Base-by-base conservation (phyloP, 1,284 basidiomycete genomes). In the Irpex lacteus region DNA sequence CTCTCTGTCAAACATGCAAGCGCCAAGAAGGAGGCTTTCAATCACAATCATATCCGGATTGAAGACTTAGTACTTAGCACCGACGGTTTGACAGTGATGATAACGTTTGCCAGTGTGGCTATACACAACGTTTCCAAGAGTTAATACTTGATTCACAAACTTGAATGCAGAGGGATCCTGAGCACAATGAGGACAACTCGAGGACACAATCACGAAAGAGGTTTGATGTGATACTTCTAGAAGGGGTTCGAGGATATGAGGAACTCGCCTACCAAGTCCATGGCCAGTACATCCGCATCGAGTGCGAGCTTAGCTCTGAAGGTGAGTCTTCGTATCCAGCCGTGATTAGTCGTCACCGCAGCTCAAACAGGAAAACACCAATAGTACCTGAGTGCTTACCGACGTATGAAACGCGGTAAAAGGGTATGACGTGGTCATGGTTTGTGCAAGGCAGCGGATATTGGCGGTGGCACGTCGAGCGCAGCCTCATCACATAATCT, bases 351-450 rank as follows among this genome's bases (percentile, higher is more conserved):
- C 32, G 54, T 56, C 34, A 56, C 32, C 54, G 18, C 13, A 56
- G 7, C 54, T 56, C 32, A 47, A 15, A 56, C 8, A 37, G 8
- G 4, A 19, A 32, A 56, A 54, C 63, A 34, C 63, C 52, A 65
- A 60, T 64, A 26, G 4, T 32, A 56, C 63, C 63, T 65, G 63
- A 50, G 18, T 36, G 32, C 60, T 61, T 26, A 55, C 55, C 58
- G 26, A 59, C 8, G 49, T 32, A 56, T 65, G 63, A 65, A 65
- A 65, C 63, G 63, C 60, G 63, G 63, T 40, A n/a, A 47, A 54
- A 65, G 62, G 36, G 47, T 11, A 37, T 5, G 54, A 11, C 32
- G 32, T 36, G 18, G 26, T 37, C 32, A 34, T 56, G 7, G 2
- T 13, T 18, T 11, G 18, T 9, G 26, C 7, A 9, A 9, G 36